Evolutionary conservation across 768 basidiomycete species (phyloP), one percentile per base, ranked within the genome.

Genomic region (Russula earlei): DNA sequence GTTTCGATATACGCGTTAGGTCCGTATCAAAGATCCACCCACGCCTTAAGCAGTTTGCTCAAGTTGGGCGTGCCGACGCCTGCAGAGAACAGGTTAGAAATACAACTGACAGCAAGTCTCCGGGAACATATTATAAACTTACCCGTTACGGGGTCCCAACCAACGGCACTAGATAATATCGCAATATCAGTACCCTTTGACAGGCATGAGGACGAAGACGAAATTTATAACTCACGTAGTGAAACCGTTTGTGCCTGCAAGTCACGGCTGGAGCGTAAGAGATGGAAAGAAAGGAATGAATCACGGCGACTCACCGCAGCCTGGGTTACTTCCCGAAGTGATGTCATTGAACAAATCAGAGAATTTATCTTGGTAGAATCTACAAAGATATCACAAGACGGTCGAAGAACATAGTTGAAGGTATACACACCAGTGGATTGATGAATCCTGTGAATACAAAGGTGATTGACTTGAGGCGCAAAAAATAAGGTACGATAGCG

Each of bases 71-170:
- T 57, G 29, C 56, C 56, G 5, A 57, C 44, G 8, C 56, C 56
- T 57, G 43, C 25, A 14, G 17, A 9, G 11, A 29, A 22, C 11
- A 10, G 3, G 27, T 57, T 29, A 57, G 38, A 44, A 22, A 46
- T 15, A 14, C 3, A 25, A 37, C 20, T 4, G 31, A 5, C 24
- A 22, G 37, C 11, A 9, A 15, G 9, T 10, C 8, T 9, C 9
- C 11, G 22, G 20, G n/a, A n/a, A n/a, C n/a, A n/a, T n/a, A n/a
- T n/a, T 19, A 20, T 0, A 29, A 14, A 36, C 36, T 25, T 12
- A 47, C 56, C 56, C 6, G 56, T 57, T 36, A 53, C 56, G 3
- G 56, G 51, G 33, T 57, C 56, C 56, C 56, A 57, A 43, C 56
- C 56, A 14, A 40, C 5, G 10, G 37, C 31, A 19, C 56, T 57